phyloP scores from a whole-genome alignment of 2,329 filamentous ascomycete genomes.

The Penicillium sp. region DNA sequence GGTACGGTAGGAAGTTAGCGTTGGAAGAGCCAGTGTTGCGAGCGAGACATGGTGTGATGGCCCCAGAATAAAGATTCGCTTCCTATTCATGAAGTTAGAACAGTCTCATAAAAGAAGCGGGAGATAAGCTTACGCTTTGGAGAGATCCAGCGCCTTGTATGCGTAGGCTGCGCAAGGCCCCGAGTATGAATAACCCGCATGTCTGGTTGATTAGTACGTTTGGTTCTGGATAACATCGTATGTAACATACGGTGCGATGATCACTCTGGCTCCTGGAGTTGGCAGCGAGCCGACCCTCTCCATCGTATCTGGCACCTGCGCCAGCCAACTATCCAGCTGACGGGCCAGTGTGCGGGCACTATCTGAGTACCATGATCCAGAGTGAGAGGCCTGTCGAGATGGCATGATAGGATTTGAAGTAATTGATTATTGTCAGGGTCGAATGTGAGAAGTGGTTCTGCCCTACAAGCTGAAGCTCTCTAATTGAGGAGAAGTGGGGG shows the following conservation, averaged over 20 bases:
- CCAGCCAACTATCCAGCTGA: constrained; percentile 75
- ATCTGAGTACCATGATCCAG: constrained; percentile 81
- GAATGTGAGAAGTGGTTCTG: constrained; percentile 2
- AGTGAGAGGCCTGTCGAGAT: constrained; percentile 65
- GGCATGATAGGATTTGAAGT: constrained; percentile 30
- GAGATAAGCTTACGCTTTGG: constrained; percentile 57
- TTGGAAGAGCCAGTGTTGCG: constrained; percentile 70
- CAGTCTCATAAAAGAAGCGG: neutral
- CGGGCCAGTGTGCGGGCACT: constrained; percentile 57
- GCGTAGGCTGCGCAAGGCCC: constrained; percentile 91
- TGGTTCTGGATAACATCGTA: neutral
- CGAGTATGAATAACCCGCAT: constrained; percentile 91
- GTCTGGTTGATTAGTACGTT: constrained; percentile 53
- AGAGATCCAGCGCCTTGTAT: constrained; percentile 83
- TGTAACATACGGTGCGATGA: constrained; percentile 82
- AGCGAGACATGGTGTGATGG: constrained; percentile 89
- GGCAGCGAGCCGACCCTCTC: constrained; percentile 65
- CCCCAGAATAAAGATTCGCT: constrained; percentile 86
- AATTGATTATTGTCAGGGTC: neutral
- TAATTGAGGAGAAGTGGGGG: constrained; percentile 28
- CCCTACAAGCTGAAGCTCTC: constrained; percentile 9
- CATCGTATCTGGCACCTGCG: constrained; percentile 64
- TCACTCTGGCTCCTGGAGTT: constrained; percentile 69
- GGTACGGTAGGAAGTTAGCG: constrained; percentile 56
- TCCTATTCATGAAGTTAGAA: constrained; percentile 47